Conservation (phyloP, 1,139 yeast genomes). For the Lodderomyces pseudojiufengensis region DNA sequence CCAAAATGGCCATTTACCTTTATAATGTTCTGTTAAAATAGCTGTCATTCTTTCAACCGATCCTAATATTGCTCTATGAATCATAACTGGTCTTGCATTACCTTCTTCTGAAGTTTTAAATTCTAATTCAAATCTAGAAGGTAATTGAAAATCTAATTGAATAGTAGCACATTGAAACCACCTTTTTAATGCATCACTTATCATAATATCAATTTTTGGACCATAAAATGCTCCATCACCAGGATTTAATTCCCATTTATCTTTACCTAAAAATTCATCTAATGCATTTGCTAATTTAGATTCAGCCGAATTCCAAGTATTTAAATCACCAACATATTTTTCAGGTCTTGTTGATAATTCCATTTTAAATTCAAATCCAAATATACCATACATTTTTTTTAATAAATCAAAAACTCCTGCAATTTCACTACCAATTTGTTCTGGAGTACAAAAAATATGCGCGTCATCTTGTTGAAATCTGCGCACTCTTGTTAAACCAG, state of each 20-base stretch:
- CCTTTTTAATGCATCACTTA: slow-evolving; percentile 86
- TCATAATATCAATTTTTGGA: slow-evolving; percentile 93
- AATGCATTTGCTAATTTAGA: slow-evolving; percentile 68
- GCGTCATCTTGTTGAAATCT: slow-evolving; percentile 99
- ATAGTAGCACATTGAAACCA: slow-evolving; percentile 98
- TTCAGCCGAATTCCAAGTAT: slow-evolving; percentile 90
- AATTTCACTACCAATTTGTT: slow-evolving; percentile 83
- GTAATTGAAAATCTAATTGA: slow-evolving; percentile 96
- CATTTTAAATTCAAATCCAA: slow-evolving; percentile 87
- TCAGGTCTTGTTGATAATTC: slow-evolving; percentile 94
- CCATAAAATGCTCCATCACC: slow-evolving; percentile 99
- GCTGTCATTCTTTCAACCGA: slow-evolving; percentile 99
- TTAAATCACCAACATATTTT: slow-evolving; percentile 79
- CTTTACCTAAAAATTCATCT: slow-evolving; percentile 63
- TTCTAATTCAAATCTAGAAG: slow-evolving; percentile 83
- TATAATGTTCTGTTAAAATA: slow-evolving; percentile 91
- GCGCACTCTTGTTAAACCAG: slow-evolving; percentile 92
- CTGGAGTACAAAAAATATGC: slow-evolving; percentile 90
- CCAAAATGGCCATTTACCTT: slow-evolving; percentile 99
- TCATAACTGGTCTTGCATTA: slow-evolving; percentile 82
- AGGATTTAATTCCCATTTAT: slow-evolving; percentile 85
- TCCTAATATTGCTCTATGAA: slow-evolving; percentile 96
- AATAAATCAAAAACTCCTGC: slow-evolving; percentile 76
- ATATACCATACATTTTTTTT: slow-evolving; percentile 72
- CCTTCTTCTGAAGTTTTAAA: slow-evolving; percentile 70